Base-by-base conservation (phyloP, 495 filamentous ascomycete species). In the Talaromyces borbonicus region DNA sequence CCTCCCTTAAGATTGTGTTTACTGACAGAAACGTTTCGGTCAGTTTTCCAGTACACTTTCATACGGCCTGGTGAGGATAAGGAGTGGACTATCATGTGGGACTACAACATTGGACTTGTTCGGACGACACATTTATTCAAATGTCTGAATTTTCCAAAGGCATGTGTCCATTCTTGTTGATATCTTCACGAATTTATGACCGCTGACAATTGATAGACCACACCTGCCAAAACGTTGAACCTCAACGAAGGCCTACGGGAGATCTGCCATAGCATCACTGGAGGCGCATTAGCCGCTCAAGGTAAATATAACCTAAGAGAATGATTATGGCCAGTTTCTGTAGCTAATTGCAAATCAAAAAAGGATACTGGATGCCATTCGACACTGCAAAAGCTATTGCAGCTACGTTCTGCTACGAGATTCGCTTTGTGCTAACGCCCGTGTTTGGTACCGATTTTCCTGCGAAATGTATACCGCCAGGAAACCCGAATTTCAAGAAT, bases 291-390 rank as follows among this genome's bases (percentile, higher is more conserved):
- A 30, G 79, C 73, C 36, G 90, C 87, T 46, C 92, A 98, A 82
- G 90, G 89, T 94, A 68, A 32, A 11, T 12, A 30, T 6, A 30
- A 30, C 12, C 6, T 30, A 30, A 6, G 20, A 15, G 0, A 25
- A 15, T 41, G 16, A 11, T 9, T 24, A 2, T 4, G 14, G 12
- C 12, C 22, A 1, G 26, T 26, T 3, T 16, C 26, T 4, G 1
- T 9, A 41, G n/a, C 23, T 36, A 25, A 15, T 25, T 1, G 39
- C 47, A 18, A 24, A 19, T 29, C 16, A 3, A n/a, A 18, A 22
- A 56, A 94, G 92, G 92, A 19, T 98, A 98, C 67, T 98, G 90
- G 92, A 86, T 97, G 78, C 92, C 92, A 1, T 98, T 80, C 53
- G 66, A 78, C 29, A 86, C 84, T 29, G 92, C 92, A 20, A 81